Percentiles rank a stretch among this genome's conserved stretches.
phyloP scores from a whole-genome alignment of 2,329 filamentous ascomycete genomes.

The Aphanoascus verrucosus region DNA sequence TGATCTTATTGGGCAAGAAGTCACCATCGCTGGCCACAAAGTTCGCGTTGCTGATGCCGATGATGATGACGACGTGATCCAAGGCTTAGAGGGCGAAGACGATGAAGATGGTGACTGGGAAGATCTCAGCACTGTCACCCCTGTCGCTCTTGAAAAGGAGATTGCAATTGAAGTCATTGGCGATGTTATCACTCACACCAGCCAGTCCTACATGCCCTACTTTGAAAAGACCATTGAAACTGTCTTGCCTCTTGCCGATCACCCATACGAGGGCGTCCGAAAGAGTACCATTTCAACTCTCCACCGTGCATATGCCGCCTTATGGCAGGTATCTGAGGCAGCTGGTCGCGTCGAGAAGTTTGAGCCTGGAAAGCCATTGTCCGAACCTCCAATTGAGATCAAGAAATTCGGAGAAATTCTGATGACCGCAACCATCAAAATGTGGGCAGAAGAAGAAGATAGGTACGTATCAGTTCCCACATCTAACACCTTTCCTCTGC shows the following conservation, averaged over 20 bases:
- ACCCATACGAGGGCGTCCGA: conserved; percentile 84
- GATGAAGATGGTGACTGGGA: conserved; percentile 78
- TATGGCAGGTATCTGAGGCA: conserved; percentile 80
- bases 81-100: conserved; percentile 48
- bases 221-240: conserved; percentile 80
- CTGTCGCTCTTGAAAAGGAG: conserved; percentile 90
- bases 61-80: conserved; percentile 50
- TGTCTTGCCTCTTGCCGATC: conserved; percentile 69
- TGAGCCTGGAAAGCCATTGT: conserved; percentile 67
- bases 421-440: conserved; percentile 67
- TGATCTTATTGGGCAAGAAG: conserved; percentile 63
- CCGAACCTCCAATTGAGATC: conserved; percentile 66
- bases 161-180: conserved; percentile 91
- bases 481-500: conserved; percentile 14
- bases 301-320: conserved; percentile 84
- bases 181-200: conserved; percentile 80
- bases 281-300: conserved; percentile 85
- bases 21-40: conserved; percentile 72
- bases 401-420: conserved; percentile 78
- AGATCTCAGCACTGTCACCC: conserved; percentile 72
- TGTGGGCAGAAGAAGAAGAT: conserved; percentile 86
- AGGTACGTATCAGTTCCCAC: conserved; percentile 54
- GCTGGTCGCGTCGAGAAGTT: conserved; percentile 68
- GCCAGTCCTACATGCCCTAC: conserved; percentile 67
- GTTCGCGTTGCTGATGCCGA: conserved; percentile 63